Percentiles rank a stretch among this genome's conserved stretches.
These are phyloP conservation scores for Zygosaccharomyces bailii DNA, from an alignment of 805 yeast species.

Conservation along the genomic window DNA sequence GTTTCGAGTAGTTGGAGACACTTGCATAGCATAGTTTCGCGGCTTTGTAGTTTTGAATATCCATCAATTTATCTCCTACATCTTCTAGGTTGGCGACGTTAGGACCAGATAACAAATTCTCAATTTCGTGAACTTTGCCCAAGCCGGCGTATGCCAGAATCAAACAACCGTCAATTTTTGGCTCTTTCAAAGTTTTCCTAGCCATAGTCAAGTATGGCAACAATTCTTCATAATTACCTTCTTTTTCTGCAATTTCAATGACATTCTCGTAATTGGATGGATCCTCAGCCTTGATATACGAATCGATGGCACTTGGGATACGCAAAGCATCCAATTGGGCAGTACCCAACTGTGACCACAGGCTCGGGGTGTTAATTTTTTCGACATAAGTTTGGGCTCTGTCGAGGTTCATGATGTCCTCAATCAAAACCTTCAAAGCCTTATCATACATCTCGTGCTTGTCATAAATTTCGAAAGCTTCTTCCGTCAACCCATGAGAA, in stretches of 20 bases:
- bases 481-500: slow-evolving; percentile 85
- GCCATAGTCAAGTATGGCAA: slow-evolving; percentile 87
- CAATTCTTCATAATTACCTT: slow-evolving; percentile 94
- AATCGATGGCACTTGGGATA: slow-evolving; percentile 84
- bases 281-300: slow-evolving; percentile 88
- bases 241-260: slow-evolving; percentile 91
- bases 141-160: slow-evolving; percentile 82
- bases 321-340: slow-evolving; percentile 95
- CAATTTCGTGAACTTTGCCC: slow-evolving; percentile 74
- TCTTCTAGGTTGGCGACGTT: slow-evolving; percentile 90
- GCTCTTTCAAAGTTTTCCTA: slow-evolving; percentile 85
- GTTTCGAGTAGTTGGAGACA: slow-evolving; percentile 89
- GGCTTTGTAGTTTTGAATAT: slow-evolving; percentile 79
- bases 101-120: slow-evolving; percentile 74
- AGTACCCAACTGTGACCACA: slow-evolving; percentile 93
- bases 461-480: slow-evolving; percentile 89
- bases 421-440: slow-evolving; percentile 88
- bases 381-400: slow-evolving; percentile 94
- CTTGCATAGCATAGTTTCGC: slow-evolving; percentile 84
- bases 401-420: slow-evolving; percentile 89
- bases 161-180: slow-evolving; percentile 87
- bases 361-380: slow-evolving; percentile 74
- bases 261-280: slow-evolving; percentile 87
- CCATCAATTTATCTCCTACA: slow-evolving; percentile 89
- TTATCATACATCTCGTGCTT: slow-evolving; percentile 72